These are phyloP conservation scores for Hymenoscyphus occultus DNA, from an alignment of 2,329 filamentous ascomycete genomes.

Conservation along the genomic window DNA sequence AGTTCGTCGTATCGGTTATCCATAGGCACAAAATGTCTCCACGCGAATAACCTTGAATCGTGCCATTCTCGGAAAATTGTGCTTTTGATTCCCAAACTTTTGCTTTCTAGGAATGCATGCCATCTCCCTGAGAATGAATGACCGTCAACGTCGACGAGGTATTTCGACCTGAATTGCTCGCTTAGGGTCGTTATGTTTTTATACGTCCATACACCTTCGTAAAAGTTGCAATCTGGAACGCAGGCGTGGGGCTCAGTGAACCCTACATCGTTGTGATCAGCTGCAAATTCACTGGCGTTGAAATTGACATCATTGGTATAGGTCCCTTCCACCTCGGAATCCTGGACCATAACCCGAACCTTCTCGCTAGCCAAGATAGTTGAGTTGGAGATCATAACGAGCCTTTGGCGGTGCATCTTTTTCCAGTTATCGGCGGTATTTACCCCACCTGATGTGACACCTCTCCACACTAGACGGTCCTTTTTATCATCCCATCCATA, in stretches of 20 bases:
- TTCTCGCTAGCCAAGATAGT: slow-evolving; percentile 45
- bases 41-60: slow-evolving; percentile 68
- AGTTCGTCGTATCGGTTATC: slow-evolving; percentile 70
- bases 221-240: slow-evolving; percentile 45
- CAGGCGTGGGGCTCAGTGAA: slow-evolving; percentile 43
- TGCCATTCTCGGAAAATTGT: slow-evolving; percentile 82
- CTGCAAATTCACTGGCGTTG: slow-evolving; percentile 39
- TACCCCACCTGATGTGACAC: slow-evolving; percentile 59
- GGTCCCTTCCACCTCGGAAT: slow-evolving; percentile 39
- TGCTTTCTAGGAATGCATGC: slow-evolving; percentile 65
- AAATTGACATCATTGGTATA: slow-evolving; percentile 42
- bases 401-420: slow-evolving; percentile 56
- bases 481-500: slow-evolving; percentile 57
- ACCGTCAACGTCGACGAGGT: slow-evolving; percentile 74
- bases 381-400: slow-evolving; percentile 52
- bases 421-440: slow-evolving; percentile 50
- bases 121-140: slow-evolving; percentile 69
- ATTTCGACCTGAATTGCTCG: slow-evolving; percentile 61
- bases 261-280: slow-evolving; percentile 35
- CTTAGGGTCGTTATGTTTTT: slow-evolving; percentile 54
- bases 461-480: slow-evolving; percentile 59
- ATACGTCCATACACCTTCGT: slow-evolving; percentile 45
- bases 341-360: slow-evolving; percentile 36
- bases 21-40: slow-evolving; percentile 81
- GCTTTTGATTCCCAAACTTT: slow-evolving; percentile 70